Base-by-base conservation (phyloP, 2,329 filamentous ascomycete genomes). In the Didymella exigua region DNA sequence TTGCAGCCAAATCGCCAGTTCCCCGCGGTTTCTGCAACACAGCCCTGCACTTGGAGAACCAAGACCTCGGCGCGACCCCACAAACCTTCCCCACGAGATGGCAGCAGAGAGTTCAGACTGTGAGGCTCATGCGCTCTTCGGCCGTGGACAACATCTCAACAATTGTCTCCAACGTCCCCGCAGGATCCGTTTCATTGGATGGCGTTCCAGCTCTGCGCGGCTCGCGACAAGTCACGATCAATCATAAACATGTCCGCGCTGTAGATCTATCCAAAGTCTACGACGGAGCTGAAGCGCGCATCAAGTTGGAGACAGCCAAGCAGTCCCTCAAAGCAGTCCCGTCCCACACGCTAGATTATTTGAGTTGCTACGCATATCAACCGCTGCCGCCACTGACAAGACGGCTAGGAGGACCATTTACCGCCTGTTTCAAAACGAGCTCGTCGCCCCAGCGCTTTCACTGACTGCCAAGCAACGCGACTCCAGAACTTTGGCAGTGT, bases 1-100 rank as follows among this genome's bases (percentile, higher is more conserved):
- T 34, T 23, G 16, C 16, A 24, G 43, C 49, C 42, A 52, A 52
- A 42, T 18, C 41, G 31, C 41, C 13, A 26, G 34, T 26, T 40
- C 36, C 49, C 43, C 30, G 34, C 43, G 13, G 37, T 42, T 29
- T 29, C 23, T 41, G 37, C 49, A 36, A 37, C 49, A 53, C 36
- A 42, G 36, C 36, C 29, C 34, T 46, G 41, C 19, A 19, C 30
- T 14, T 34, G 14, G 21, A 36, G 16, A 42, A 19, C 27, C 23
- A 19, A 16, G 19, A 46, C 23, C 31, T 37, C 27, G 6, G 19
- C 18, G 14, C n/a, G 29, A 33, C 10, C 27, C 36, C 29, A 26
- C 36, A 41, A 41, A 19, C 26, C 16, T 38, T 16, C 19, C 26
- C 34, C 33, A 14, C 31, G 24, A 29, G 31, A 26, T 21, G 31